A percentile compares a stretch with the other conserved stretches of the same genome.
Evolutionary conservation across 352 stramenopile species (phyloP).

Genomic region (Nothophytophthora sp.): DNA sequence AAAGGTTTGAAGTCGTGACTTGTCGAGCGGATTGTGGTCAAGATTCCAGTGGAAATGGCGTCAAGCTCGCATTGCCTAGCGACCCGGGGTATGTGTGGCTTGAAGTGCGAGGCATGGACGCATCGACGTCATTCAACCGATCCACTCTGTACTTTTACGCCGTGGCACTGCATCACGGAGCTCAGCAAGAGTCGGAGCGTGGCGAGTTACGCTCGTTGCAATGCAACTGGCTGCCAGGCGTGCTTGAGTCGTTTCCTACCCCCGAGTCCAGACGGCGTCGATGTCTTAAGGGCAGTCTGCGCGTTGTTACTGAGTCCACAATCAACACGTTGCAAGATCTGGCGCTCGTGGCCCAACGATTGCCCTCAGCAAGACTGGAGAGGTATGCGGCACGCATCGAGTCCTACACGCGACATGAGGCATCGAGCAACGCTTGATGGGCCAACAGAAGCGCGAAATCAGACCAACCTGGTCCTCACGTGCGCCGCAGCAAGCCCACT

Average conservation of each 20-base stretch:
- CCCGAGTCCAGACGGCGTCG: constrained; percentile 38
- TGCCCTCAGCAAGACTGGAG: constrained; percentile 30
- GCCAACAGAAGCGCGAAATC: constrained; percentile 9
- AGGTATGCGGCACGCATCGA: constrained; percentile 51
- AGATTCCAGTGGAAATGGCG: not conserved
- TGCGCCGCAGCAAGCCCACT: not conserved
- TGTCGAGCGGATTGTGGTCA: constrained; percentile 5
- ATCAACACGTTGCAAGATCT: constrained; percentile 32
- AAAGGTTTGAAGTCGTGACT: constrained; percentile 30
- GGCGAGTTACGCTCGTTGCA: constrained; percentile 20
- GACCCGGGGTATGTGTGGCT: constrained; percentile 51
- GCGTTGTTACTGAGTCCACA: constrained; percentile 26
- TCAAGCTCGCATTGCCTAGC: constrained; percentile 27
- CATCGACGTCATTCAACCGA: constrained; percentile 3
- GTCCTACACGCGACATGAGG: constrained; percentile 42
- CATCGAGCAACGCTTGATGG: constrained; percentile 4
- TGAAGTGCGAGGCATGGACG: constrained; percentile 9
- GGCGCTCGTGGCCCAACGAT: constrained; percentile 42
- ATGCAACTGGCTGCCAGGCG: constrained; percentile 49
- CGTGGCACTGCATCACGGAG: constrained; percentile 32
- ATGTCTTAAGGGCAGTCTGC: constrained; percentile 48
- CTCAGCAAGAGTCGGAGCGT: constrained; percentile 5
- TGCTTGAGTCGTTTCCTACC: constrained; percentile 46
- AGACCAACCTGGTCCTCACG: constrained; percentile 6
- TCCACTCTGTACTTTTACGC: constrained; percentile 36